These are phyloP conservation scores for Trichoderma arundinaceum DNA, from an alignment of 2,329 filamentous ascomycete genomes.

Conservation along the genomic window DNA sequence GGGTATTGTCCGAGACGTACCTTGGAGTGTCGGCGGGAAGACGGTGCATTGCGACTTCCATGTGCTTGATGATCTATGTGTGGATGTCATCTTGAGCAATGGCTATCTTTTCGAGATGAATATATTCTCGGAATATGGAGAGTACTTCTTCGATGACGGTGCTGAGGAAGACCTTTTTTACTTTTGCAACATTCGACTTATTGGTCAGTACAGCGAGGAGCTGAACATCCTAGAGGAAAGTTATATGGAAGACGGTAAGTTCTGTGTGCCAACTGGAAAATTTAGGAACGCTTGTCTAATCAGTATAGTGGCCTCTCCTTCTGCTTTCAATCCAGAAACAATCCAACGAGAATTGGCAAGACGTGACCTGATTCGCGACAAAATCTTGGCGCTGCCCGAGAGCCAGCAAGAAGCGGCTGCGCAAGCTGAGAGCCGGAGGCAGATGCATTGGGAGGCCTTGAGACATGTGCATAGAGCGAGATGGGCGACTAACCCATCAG, in stretches of 20 bases:
- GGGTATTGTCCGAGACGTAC: neutral
- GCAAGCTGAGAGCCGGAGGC: neutral
- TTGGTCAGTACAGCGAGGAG: too few relatives aligned
- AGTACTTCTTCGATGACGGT: neutral
- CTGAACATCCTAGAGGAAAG: too few relatives aligned
- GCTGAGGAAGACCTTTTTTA: neutral
- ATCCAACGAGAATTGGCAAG: neutral
- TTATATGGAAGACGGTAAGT: neutral
- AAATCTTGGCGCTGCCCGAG: neutral
- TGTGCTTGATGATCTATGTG: neutral
- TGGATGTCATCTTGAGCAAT: neutral
- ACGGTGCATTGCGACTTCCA: neutral
- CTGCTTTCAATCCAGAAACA: too few relatives aligned
- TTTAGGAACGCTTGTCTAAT: neutral
- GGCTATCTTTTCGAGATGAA: neutral
- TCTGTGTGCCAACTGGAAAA: neutral
- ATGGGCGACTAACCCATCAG: too few relatives aligned
- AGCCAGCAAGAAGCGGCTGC: neutral
- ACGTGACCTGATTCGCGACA: neutral
- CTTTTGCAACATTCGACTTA: neutral
- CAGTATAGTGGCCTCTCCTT: neutral
- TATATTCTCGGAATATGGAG: neutral
- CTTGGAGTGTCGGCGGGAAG: neutral
- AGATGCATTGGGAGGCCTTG: neutral
- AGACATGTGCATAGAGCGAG: neutral